Conservation (phyloP, 345 rosid species). For the Rubroshorea leprosula region DNA sequence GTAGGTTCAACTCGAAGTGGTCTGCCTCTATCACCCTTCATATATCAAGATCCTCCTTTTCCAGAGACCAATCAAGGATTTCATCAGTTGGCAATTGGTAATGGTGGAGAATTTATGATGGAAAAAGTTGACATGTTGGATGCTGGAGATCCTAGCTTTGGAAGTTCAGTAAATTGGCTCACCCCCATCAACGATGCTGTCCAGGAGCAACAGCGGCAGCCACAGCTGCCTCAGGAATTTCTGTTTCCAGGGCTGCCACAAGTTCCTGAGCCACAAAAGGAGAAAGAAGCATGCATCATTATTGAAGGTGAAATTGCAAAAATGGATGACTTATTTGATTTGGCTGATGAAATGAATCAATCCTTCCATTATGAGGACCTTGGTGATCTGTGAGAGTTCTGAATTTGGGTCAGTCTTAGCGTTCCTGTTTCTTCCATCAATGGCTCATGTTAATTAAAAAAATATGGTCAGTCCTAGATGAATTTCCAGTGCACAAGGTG, state of each 20-base stretch:
- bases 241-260: constrained; percentile 2
- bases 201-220: constrained; percentile 6
- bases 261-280: not conserved
- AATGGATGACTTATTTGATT: constrained; percentile 2
- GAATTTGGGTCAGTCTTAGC: not conserved
- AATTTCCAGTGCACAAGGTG: too few species aligned
- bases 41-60: constrained; percentile 10
- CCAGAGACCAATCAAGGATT: not conserved
- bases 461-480: too few species aligned
- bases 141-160: constrained; percentile 13
- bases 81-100: constrained; percentile 9
- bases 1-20: constrained; percentile 3
- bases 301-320: constrained; percentile 4
- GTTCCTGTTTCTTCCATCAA: not conserved
- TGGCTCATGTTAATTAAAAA: not conserved
- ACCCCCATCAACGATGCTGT: not conserved
- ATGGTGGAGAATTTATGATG: not conserved
- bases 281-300: constrained; percentile 5
- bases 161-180: not conserved
- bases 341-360: not conserved
- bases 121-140: constrained; percentile 1
- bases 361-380: not conserved
- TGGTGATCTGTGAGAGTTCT: not conserved
- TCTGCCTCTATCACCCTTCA: not conserved
- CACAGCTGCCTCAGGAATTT: not conserved